Evolutionary conservation across 148 eudicot genomes (phyloP), one percentile per base, ranked within the genome.

Genomic region (Vaccinium vitisidaea): DNA sequence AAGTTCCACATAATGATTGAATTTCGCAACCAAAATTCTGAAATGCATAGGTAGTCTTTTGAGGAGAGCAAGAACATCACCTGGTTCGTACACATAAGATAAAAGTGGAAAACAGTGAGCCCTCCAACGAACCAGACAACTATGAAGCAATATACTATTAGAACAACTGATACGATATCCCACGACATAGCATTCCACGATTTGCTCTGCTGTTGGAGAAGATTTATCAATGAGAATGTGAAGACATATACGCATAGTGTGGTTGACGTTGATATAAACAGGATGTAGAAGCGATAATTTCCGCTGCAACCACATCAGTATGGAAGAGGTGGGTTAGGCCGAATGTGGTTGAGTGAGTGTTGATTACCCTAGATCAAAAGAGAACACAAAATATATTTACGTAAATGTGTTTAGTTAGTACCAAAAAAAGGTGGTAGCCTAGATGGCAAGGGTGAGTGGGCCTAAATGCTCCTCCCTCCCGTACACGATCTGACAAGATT

Each of bases 71-170:
- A 85, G 85, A 84, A 58, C 48, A 75, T 89, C 71, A 92, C 96
- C 98, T 95, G 97, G 82, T 95, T 95, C 39, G 92, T 91, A 86
- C 91, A 86, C 75, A 93, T 93, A 48, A 95, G 88, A 82, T 92
- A 95, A 77, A 93, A 83, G 84, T 93, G 98, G 86, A 95, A 93
- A 83, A 91, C 87, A 4, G 97, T 85, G 46, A 95, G 92, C 14
- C 97, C 98, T 6, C 97, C 98, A 8, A 93, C 94, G 78, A 95
- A 95, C 98, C 97, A 95, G 69, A 93, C 89, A 21, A 90, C 86
- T 53, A 95, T 84, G 79, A 95, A 95, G 89, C 93, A 90, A 83
- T 93, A 93, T n/a, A 88, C 85, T 9, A 91, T 91, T 52, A 93
- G 94, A 80, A 90, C 23, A 79, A 90, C 95, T 48, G 98, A 92